Evolutionary conservation across 139 green algal species (phyloP), one percentile per base, ranked within the genome.

Genomic region (Diplosphaera chodatii): DNA sequence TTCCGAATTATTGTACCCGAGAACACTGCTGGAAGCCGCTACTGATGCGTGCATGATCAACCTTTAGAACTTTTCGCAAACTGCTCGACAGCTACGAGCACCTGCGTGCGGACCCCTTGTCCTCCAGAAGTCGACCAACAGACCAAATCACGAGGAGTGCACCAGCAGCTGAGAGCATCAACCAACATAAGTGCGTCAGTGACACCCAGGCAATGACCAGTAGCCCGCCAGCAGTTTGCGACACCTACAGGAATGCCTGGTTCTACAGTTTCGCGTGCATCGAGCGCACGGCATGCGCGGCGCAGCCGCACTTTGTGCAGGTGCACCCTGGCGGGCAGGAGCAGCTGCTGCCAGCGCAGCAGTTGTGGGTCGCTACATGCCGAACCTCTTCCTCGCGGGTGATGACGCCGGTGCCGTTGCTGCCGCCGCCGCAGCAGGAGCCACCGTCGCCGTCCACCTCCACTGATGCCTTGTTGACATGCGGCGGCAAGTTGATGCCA

Each of bases 401-500:
- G 25, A 31, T 32, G 59, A 3, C 27, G 10, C 48, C 48, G 48
- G 27, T 65, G 25, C 10, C 15, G 59, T 2, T 5, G 10, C 48
- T 18, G 48, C 16, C 48, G 18, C 48, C 48, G 48, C 48, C 48
- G 48, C 48, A 21, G 48, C 48, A 59, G 48, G 13, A 48, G 37
- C 37, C 10, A 10, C 37, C 10, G 37, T 48, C 48, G 48, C 16
- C 16, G 48, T 18, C 48, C 48, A 59, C 48, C 48, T 59, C 48
- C 68, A 75, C 77, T 75, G 74, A 87, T 22, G 76, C 78, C 10
- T 55, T 62, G 77, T 93, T 87, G 4, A 28, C 55, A 1, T 32
- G 30, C 3, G 79, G 83, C 0, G 90, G 88, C 29, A 96, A 62
- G 73, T 96, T 88, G 18, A 95, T 28, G 6, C 72, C 79, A 13